Conservation (phyloP, 108 stramenopile species). For the Nitzschia sp. region DNA sequence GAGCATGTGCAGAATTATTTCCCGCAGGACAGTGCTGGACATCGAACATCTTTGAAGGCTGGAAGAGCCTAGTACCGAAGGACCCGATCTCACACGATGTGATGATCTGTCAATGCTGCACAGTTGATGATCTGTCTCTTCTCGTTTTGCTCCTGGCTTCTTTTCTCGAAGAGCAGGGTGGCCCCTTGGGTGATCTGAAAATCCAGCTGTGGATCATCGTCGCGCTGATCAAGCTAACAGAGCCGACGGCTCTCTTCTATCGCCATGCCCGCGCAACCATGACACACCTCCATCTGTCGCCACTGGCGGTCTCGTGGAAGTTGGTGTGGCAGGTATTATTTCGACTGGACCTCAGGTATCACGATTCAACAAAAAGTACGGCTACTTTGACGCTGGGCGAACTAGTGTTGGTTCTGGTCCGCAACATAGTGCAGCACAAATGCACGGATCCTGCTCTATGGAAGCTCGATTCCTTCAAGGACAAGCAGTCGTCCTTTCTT, state of each 20-base stretch:
- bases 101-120: constrained; percentile 48
- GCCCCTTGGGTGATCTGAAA: constrained; percentile 41
- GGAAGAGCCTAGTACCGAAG: constrained; percentile 43
- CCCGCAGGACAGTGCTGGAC: constrained; percentile 82
- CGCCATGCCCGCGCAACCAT: constrained; percentile 12
- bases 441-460: constrained; percentile 43
- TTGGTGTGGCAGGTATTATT: constrained; percentile 64
- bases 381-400: constrained; percentile 52
- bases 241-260: constrained; percentile 44
- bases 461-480: constrained; percentile 6
- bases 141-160: constrained; percentile 56
- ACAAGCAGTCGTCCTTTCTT: constrained; percentile 43
- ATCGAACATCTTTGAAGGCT: constrained; percentile 32
- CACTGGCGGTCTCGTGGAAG: constrained; percentile 45
- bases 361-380: constrained; percentile 45
- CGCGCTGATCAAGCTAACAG: constrained; percentile 58
- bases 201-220: constrained; percentile 67
- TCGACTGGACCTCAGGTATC: constrained; percentile 60
- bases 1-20: constrained; percentile 69
- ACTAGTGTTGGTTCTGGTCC: constrained; percentile 59
- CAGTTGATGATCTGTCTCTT: constrained; percentile 50
- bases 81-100: constrained; percentile 22
- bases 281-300: not conserved
- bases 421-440: constrained; percentile 50
- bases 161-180: constrained; percentile 61